phyloP scores from a whole-genome alignment of 202 grass and related monocot genomes.

The Carex arenaria region DNA sequence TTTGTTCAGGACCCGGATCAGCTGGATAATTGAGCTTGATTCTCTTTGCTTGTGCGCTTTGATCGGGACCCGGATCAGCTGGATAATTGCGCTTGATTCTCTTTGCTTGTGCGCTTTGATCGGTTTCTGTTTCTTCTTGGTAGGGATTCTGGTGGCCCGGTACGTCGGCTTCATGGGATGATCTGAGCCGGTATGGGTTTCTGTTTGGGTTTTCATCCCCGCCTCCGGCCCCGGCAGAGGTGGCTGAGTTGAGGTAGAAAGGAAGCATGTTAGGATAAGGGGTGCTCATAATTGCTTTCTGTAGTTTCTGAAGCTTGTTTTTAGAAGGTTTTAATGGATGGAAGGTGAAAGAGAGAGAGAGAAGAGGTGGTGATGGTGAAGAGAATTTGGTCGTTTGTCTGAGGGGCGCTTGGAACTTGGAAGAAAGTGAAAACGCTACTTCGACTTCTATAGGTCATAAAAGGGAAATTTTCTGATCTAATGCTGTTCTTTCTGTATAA shows the following conservation, averaged over 20 bases:
- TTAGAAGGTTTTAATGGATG: conserved; percentile 18
- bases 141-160: neutral
- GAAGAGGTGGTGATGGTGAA: conserved; percentile 11
- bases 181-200: conserved; percentile 14
- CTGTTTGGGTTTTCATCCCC: conserved; percentile 10
- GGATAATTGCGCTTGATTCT: neutral
- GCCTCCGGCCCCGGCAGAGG: neutral
- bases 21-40: too few species aligned
- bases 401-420: neutral
- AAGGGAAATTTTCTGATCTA: neutral
- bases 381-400: conserved; percentile 1
- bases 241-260: neutral
- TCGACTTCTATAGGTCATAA: neutral
- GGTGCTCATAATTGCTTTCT: conserved; percentile 5
- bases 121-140: neutral
- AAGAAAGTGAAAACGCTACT: conserved; percentile 11
- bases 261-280: conserved; percentile 1
- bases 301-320: neutral
- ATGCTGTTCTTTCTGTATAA: neutral
- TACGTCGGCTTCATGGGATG: conserved; percentile 12
- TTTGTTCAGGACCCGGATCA: too few species aligned
- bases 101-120: neutral
- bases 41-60: too few species aligned
- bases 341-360: conserved; percentile 14
- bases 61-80: neutral